phyloP scores from a whole-genome alignment of 495 filamentous ascomycete genomes.

The Aspergillus taichungensis region DNA sequence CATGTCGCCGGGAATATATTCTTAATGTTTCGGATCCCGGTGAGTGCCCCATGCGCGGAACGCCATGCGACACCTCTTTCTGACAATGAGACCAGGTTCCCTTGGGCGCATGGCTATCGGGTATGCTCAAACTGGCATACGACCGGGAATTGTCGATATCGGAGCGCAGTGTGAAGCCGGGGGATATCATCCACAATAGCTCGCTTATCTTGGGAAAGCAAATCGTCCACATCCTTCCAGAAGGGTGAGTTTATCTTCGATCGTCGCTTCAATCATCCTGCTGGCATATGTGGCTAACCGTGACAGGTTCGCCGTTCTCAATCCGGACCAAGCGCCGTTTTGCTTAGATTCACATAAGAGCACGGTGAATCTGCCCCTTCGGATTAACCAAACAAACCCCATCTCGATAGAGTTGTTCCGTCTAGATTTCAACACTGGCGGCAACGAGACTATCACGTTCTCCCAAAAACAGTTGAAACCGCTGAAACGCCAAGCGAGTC shows the following conservation, averaged over 20 bases:
- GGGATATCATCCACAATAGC: slow-evolving; percentile 75
- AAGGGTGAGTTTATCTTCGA: slow-evolving; percentile 56
- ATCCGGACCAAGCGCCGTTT: slow-evolving; percentile 65
- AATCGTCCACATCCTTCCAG: slow-evolving; percentile 92
- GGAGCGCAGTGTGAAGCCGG: slow-evolving; percentile 79
- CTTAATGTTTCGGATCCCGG: slow-evolving; percentile 85
- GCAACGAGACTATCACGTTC: slow-evolving; percentile 70
- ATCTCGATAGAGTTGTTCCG: slow-evolving; percentile 77
- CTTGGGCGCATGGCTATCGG: slow-evolving; percentile 56
- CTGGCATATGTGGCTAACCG: slow-evolving; percentile 13
- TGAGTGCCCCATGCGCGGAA: slow-evolving; percentile 33
- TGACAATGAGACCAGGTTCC: slow-evolving; percentile 44
- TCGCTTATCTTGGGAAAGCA: slow-evolving; percentile 91
- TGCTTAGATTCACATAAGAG: slow-evolving; percentile 61
- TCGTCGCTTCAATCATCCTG: background rate
- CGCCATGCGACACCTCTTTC: slow-evolving; percentile 1
- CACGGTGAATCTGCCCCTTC: slow-evolving; percentile 66
- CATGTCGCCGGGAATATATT: slow-evolving; percentile 69
- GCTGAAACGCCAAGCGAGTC: slow-evolving; percentile 52
- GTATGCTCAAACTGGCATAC: slow-evolving; percentile 65
- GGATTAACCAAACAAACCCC: slow-evolving; percentile 85
- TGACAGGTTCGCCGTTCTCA: slow-evolving; percentile 73
- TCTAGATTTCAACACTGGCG: slow-evolving; percentile 69
- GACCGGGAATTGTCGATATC: slow-evolving; percentile 86
- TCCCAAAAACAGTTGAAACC: slow-evolving; percentile 59